These are phyloP conservation scores for Theileria orientalis DNA, from an alignment of 169 alveolate species.

Conservation along the genomic window DNA sequence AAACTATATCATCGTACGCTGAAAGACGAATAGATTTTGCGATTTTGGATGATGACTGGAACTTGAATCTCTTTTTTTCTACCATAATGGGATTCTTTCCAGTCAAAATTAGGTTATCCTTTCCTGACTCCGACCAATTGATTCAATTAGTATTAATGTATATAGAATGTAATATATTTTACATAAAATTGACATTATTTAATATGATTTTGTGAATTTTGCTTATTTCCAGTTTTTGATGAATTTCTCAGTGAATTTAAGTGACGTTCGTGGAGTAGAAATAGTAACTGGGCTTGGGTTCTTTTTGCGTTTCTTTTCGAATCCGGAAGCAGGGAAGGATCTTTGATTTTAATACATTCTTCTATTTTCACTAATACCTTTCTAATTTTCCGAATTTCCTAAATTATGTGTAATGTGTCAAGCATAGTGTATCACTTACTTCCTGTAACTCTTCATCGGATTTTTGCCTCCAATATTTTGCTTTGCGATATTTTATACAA, in stretches of 20 bases:
- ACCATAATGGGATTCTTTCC: constrained; percentile 23
- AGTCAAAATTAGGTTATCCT: not conserved
- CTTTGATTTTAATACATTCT: constrained; percentile 35
- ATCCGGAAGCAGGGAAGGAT: constrained; percentile 49
- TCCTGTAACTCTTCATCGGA: constrained; percentile 49
- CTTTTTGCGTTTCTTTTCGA: constrained; percentile 55
- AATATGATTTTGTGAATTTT: not conserved
- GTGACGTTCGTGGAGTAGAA: constrained; percentile 61
- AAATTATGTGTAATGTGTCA: constrained; percentile 1
- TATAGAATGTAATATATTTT: not conserved
- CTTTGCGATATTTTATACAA: constrained; percentile 58
- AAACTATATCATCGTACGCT: constrained; percentile 44
- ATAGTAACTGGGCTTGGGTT: constrained; percentile 58
- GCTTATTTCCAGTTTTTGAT: constrained; percentile 9
- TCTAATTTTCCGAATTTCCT: constrained; percentile 63
- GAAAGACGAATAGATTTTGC: constrained; percentile 32
- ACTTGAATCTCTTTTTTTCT: constrained; percentile 46
- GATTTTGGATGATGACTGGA: constrained; percentile 61
- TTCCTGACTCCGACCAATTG: not conserved
- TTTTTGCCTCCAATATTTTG: constrained; percentile 57
- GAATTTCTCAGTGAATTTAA: constrained; percentile 44
- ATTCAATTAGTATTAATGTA: not conserved
- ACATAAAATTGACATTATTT: not conserved
- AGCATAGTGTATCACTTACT: constrained; percentile 13
- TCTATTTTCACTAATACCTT: constrained; percentile 57